Conservation (phyloP, 2,329 filamentous ascomycete genomes). For the Talaromyces sp. region DNA sequence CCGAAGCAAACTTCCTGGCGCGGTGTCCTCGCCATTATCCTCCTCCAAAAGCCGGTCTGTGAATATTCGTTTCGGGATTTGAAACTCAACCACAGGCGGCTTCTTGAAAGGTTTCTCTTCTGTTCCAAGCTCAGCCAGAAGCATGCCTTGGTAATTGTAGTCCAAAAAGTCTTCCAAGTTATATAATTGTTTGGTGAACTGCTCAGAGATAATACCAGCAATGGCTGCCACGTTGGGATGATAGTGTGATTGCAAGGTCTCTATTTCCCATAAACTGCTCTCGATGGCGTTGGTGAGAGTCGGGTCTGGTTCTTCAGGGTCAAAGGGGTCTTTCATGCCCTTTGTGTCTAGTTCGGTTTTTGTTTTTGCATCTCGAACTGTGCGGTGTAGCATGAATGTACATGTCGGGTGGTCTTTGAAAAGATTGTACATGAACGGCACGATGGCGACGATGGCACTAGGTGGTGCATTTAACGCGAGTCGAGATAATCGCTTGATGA, state of each 20-base stretch:
- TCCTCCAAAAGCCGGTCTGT: constrained; percentile 35
- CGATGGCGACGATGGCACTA: constrained; percentile 76
- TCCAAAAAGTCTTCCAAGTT: constrained; percentile 97
- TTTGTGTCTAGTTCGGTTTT: constrained; percentile 55
- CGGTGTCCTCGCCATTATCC: constrained; percentile 34
- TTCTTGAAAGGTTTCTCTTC: constrained; percentile 68
- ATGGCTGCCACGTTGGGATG: constrained; percentile 95
- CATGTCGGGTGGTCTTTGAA: constrained; percentile 83
- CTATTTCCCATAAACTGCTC: constrained; percentile 90
- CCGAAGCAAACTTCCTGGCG: constrained; percentile 30
- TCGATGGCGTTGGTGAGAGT: constrained; percentile 83
- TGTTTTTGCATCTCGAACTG: constrained; percentile 52
- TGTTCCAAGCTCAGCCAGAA: constrained; percentile 67
- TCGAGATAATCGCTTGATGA: constrained; percentile 86
- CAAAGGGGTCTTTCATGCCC: constrained; percentile 69
- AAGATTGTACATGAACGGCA: constrained; percentile 94
- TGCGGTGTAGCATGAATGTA: constrained; percentile 93
- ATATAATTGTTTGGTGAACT: constrained; percentile 94
- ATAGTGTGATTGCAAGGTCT: constrained; percentile 85
- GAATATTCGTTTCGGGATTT: constrained; percentile 84
- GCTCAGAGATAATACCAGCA: constrained; percentile 87
- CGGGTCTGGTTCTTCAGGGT: constrained; percentile 69
- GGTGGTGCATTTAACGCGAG: constrained; percentile 84
- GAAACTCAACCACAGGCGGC: constrained; percentile 81
- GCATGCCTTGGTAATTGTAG: constrained; percentile 71